phyloP scores from a whole-genome alignment of 1,284 basidiomycete genomes.

The Phaffia rhodozyma region DNA sequence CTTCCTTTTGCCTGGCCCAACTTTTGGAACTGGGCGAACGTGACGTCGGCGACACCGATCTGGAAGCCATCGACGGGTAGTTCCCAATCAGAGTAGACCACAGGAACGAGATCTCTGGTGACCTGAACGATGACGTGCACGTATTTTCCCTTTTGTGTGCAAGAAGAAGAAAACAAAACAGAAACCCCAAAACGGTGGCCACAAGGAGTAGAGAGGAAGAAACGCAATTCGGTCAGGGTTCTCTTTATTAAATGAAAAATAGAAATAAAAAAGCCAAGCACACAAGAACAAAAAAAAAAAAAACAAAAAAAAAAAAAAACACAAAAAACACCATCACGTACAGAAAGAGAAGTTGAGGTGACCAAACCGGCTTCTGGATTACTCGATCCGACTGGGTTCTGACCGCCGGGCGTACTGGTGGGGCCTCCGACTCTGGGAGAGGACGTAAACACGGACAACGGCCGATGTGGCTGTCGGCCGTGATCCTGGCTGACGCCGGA shows the following conservation, averaged over 20 bases:
- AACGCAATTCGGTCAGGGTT: too few species aligned
- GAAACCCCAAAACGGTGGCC: too few species aligned
- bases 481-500: slow-evolving; percentile 32
- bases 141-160: slow-evolving; percentile 52
- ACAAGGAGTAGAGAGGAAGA: too few species aligned
- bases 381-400: slow-evolving; percentile 18
- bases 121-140: slow-evolving; percentile 80
- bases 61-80: slow-evolving; percentile 65
- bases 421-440: slow-evolving; percentile 24
- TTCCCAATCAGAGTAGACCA: slow-evolving; percentile 58
- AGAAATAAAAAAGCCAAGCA: background rate
- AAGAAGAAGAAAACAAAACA: slow-evolving; percentile 25
- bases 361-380: slow-evolving; percentile 29
- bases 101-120: slow-evolving; percentile 76
- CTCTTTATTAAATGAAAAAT: too few species aligned
- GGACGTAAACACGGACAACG: slow-evolving; percentile 31
- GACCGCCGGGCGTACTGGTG: background rate
- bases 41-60: slow-evolving; percentile 71
- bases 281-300: slow-evolving; percentile 4
- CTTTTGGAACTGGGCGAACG: slow-evolving; percentile 60
- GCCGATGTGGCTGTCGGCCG: slow-evolving; percentile 35
- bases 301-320: background rate
- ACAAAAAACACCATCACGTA: background rate
- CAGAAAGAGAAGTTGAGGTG: slow-evolving; percentile 21
- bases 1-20: slow-evolving; percentile 49